Base-by-base conservation (phyloP, 352 stramenopile genomes). In the Globisporangium echinulatum region DNA sequence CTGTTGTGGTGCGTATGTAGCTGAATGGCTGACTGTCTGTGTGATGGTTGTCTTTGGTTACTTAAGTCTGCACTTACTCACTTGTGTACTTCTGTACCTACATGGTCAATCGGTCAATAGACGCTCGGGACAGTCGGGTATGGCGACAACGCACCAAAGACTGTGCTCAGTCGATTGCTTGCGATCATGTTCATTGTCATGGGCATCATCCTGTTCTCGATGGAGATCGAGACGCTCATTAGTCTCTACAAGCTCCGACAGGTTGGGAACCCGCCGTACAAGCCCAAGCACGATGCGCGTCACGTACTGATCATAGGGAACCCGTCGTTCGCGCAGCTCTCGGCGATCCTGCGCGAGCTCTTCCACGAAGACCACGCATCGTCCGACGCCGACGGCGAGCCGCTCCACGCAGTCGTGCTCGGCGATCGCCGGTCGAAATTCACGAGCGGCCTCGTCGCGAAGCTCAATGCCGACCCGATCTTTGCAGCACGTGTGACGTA, bases 141-240 rank as follows among this genome's bases (percentile, higher is more conserved):
- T 53, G 87, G 87, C 15, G 87, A 96, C 68, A 92, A 94, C 48
- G 53, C 82, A 0, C 85, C 87, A 33, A 80, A 91, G 62, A 92
- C 83, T 9, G 86, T 93, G 15, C 72, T 88, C n/a, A 90, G 82
- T 33, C 74, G 87, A 2, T 68, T 94, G 42, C 74, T 95, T 38
- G 82, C 78, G 10, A 94, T 96, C 67, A 85, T 92, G 69, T 94
- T 96, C 59, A 94, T 96, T 59, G 73, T 92, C 54, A 88, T 92
- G 67, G 84, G 85, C 46, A 77, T 96, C 51, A 85, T 95, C 56
- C 62, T 95, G 53, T 93, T 96, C 44, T 93, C 85, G 0, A 90
- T 91, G 72, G 84, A 96, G 69, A 93, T 93, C 44, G 83, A 94
- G 52, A 93, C 92, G 61, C 67, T 96, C 13, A 87, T 94, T 55